Percentiles rank a stretch among this genome's conserved stretches.
phyloP scores from a whole-genome alignment of 2,329 filamentous ascomycete species.

The Anisogramma anomala region DNA sequence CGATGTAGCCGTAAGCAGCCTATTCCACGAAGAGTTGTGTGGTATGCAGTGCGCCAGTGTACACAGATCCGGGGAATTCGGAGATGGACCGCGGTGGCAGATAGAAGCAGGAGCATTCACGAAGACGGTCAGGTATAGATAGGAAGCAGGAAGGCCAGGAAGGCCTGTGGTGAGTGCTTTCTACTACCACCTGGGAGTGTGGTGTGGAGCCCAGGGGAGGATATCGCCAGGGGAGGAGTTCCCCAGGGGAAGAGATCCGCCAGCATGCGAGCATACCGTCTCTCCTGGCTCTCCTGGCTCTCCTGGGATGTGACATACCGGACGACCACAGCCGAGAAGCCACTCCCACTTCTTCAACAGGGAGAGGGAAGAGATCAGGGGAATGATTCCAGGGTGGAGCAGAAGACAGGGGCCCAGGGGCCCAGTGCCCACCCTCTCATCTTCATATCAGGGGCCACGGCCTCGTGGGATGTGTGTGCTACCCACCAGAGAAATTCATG shows the following conservation, averaged over 20 bases:
- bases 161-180: conserved; percentile 8
- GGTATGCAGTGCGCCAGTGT: not conserved
- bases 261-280: too few relatives aligned
- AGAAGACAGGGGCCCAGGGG: conserved; percentile 1
- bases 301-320: conserved; percentile 13
- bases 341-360: conserved; percentile 8
- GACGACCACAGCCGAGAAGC: conserved; percentile 9
- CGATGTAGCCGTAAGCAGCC: not conserved
- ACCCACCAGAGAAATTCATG: too few relatives aligned
- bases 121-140: conserved; percentile 11
- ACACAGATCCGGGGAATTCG: not conserved
- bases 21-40: not conserved
- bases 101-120: not conserved
- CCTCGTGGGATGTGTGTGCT: too few relatives aligned
- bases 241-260: too few relatives aligned
- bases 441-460: too few relatives aligned
- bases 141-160: too few relatives aligned
- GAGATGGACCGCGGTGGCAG: conserved; percentile 4
- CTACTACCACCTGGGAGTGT: conserved; percentile 11
- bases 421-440: too few relatives aligned
- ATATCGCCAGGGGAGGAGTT: too few relatives aligned
- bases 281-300: too few relatives aligned
- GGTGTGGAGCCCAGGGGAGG: too few relatives aligned
- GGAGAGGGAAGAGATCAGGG: conserved; percentile 4
- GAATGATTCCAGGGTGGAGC: conserved; percentile 2